Evolutionary conservation across 2,329 filamentous ascomycete species (phyloP), one percentile per base, ranked within the genome.

Genomic region (Penicillium sp.): DNA sequence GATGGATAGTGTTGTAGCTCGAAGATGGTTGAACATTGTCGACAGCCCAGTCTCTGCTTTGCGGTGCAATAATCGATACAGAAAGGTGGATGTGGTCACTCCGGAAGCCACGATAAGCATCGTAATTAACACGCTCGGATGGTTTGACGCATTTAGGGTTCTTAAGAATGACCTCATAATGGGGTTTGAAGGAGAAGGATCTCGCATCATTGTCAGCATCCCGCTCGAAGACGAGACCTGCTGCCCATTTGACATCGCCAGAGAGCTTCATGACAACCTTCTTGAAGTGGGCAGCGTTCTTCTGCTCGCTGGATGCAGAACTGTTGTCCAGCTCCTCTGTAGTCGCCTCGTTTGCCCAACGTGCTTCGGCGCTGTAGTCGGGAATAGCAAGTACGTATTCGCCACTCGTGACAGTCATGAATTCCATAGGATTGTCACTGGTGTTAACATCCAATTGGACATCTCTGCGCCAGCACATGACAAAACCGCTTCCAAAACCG

Each of bases 231-330:
- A 96, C 90, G 39, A 99, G 80, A 0, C 94, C 96, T 15, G 90
- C 88, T 70, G 93, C 83, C 90, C 92, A 97, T 74, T 91, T 89
- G 0, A 99, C 94, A 69, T 94, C 96, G 15, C 94, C 94, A 4
- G 94, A 97, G 13, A 99, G 82, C 76, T 99, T 99, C 93, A 99
- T 97, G 51, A 96, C 86, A 4, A 97, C 94, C 76, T 99, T 99
- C 75, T 96, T 96, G 82, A 99, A 99, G 0, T 88, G 82, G n/a
- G 92, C 89, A 2, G 89, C 86, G 36, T 89, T 85, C 66, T 86
- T 90, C 68, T 83, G 56, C 64, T 83, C 87, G 58, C 86, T 88
- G 15, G 85, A 84, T 50, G 82, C 85, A 2, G 83, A 78, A 33
- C 86, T 79, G 64, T 82, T 88, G 51, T 86, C 85, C 47, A 82